phyloP scores from a whole-genome alignment of 768 basidiomycete genomes.

The Leccinellum luteum region DNA sequence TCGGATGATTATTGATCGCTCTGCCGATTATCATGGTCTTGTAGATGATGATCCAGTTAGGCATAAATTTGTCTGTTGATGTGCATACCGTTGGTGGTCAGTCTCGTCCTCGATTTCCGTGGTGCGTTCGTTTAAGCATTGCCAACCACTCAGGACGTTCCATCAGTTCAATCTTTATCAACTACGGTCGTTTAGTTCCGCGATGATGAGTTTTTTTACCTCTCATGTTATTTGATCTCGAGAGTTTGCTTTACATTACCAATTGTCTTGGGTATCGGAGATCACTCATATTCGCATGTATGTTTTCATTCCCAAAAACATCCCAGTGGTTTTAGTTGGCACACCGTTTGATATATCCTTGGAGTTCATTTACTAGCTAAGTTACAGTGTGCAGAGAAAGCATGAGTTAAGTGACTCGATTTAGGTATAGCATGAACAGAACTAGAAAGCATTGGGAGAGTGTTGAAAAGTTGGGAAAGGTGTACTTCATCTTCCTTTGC shows the following conservation, averaged over 20 bases:
- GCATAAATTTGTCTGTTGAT: constrained; percentile 23
- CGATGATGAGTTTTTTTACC: constrained; percentile 19
- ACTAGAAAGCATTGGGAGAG: background rate
- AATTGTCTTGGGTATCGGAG: constrained; percentile 4
- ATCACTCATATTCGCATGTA: constrained; percentile 9
- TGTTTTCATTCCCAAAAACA: constrained; percentile 3
- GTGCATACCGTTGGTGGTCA: constrained; percentile 23
- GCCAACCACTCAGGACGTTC: constrained; percentile 1
- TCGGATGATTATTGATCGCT: constrained; percentile 47
- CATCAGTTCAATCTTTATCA: constrained; percentile 25
- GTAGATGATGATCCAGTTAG: constrained; percentile 24
- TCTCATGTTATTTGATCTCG: constrained; percentile 15
- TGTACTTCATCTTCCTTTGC: constrained; percentile 1
- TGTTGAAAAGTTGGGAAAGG: background rate
- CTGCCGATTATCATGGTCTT: constrained; percentile 4
- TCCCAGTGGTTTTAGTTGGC: constrained; percentile 14
- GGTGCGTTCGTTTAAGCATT: background rate
- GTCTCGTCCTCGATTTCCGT: background rate
- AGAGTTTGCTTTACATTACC: constrained; percentile 7
- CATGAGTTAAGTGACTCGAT: background rate
- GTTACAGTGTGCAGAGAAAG: background rate
- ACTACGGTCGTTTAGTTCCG: constrained; percentile 34
- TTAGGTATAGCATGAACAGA: constrained; percentile 5
- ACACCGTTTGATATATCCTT: constrained; percentile 17
- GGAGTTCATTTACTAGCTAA: background rate